phyloP scores from a whole-genome alignment of 2,329 filamentous ascomycete genomes.

The Aspergillus quadrilineatus region DNA sequence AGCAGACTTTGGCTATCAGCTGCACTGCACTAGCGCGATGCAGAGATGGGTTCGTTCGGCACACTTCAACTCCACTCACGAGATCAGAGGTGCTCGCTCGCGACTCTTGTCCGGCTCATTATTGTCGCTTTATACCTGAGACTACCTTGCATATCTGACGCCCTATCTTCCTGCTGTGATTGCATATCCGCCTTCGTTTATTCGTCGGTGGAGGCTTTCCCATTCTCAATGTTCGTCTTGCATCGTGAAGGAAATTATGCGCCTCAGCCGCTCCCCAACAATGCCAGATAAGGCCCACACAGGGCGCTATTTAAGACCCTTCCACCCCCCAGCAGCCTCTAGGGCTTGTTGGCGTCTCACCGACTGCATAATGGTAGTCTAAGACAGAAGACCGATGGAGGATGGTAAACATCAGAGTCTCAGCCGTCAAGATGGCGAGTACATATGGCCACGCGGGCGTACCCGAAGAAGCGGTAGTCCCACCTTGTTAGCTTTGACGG shows the following conservation, averaged over 20 bases:
- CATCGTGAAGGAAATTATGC: neutral
- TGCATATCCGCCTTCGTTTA: slow-evolving; percentile 2
- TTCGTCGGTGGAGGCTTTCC: slow-evolving; percentile 3
- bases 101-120: neutral
- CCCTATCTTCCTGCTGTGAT: neutral
- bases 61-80: neutral
- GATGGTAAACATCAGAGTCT: neutral
- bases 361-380: neutral
- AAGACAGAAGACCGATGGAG: slow-evolving; percentile 7
- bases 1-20: slow-evolving; percentile 1
- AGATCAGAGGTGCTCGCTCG: neutral
- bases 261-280: neutral
- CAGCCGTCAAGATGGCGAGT: slow-evolving; percentile 1
- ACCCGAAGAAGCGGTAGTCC: slow-evolving; percentile 3
- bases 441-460: neutral
- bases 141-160: neutral
- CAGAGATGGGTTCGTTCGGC: neutral
- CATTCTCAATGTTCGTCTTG: neutral
- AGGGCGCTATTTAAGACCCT: neutral
- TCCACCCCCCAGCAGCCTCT: neutral
- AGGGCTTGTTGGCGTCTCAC: neutral
- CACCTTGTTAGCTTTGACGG: slow-evolving; percentile 11
- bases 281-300: slow-evolving; percentile 9
- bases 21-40: slow-evolving; percentile 1
- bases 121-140: neutral